Evolutionary conservation across 2,329 filamentous ascomycete species (phyloP).

Genomic region (Alternaria postmessia): DNA sequence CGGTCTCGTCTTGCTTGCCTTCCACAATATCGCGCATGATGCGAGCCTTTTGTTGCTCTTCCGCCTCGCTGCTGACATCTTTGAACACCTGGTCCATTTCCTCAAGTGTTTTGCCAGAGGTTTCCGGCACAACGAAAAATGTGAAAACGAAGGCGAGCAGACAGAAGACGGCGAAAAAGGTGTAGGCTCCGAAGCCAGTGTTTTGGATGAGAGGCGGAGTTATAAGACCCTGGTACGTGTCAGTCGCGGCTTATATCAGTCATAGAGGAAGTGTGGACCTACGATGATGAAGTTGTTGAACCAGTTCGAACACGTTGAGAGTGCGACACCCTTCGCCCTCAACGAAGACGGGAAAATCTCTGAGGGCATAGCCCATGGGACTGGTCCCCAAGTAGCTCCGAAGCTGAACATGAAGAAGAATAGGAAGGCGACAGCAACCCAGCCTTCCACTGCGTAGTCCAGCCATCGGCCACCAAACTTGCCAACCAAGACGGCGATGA

Average conservation of each 20-base stretch:
- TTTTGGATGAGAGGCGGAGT: constrained; percentile 70
- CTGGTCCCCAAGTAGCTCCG: constrained; percentile 65
- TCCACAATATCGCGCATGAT: constrained; percentile 44
- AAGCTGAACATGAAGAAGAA: constrained; percentile 71
- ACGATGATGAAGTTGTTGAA: constrained; percentile 69
- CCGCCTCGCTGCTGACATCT: constrained; percentile 47
- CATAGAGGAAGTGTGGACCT: constrained; percentile 12
- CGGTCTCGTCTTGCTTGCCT: constrained; percentile 15
- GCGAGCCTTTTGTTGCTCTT: constrained; percentile 42
- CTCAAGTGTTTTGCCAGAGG: constrained; percentile 45
- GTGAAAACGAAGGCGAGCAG: constrained; percentile 46
- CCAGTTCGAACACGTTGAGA: constrained; percentile 71
- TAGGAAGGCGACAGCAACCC: constrained; percentile 66
- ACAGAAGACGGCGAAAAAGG: constrained; percentile 51
- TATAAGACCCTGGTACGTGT: constrained; percentile 63
- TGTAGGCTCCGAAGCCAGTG: constrained; percentile 57
- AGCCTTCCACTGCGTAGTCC: constrained; percentile 61
- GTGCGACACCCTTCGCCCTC: constrained; percentile 71
- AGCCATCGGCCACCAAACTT: constrained; percentile 62
- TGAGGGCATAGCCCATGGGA: constrained; percentile 58
- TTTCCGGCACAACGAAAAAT: constrained; percentile 48
- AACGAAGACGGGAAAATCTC: constrained; percentile 71
- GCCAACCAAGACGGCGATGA: constrained; percentile 65
- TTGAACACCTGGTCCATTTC: constrained; percentile 51
- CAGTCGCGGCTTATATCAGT: constrained; percentile 46